Percentiles rank a stretch among this genome's conserved stretches.
Evolutionary conservation across 1,284 basidiomycete species (phyloP).

Genomic region (Ceratobasidium sp.): DNA sequence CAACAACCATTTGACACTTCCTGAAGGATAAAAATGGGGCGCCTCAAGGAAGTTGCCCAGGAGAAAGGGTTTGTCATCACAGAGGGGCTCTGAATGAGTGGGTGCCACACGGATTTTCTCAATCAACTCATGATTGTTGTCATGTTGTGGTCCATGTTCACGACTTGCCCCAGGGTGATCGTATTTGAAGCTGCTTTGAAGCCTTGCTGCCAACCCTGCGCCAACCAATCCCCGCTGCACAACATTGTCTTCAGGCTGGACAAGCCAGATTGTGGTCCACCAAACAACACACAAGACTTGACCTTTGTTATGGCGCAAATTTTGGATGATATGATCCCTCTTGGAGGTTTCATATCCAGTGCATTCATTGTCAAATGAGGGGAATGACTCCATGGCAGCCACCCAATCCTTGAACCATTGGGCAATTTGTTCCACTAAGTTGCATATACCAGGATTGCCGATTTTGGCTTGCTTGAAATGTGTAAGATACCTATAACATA

Average conservation of each 20-base stretch:
- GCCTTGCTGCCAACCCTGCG: neutral
- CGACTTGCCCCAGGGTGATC: slow-evolving; percentile 64
- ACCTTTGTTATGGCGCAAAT: neutral
- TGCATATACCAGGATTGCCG: slow-evolving; percentile 54
- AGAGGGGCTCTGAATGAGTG: slow-evolving; percentile 66
- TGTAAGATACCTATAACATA: slow-evolving; percentile 57
- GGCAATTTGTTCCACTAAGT: slow-evolving; percentile 54
- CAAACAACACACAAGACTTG: neutral
- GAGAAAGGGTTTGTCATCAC: slow-evolving; percentile 56
- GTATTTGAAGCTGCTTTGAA: slow-evolving; percentile 50
- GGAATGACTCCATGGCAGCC: slow-evolving; percentile 49
- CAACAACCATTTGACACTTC: slow-evolving; percentile 64
- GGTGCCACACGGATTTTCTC: slow-evolving; percentile 64
- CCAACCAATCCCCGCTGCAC: neutral
- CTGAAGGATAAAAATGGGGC: slow-evolving; percentile 62
- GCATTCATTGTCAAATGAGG: slow-evolving; percentile 52
- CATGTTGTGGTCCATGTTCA: slow-evolving; percentile 61
- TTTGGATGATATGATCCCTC: slow-evolving; percentile 46
- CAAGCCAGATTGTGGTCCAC: neutral
- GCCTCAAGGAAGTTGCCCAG: slow-evolving; percentile 64
- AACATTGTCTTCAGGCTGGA: neutral
- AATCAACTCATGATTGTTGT: slow-evolving; percentile 69
- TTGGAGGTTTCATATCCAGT: slow-evolving; percentile 43
- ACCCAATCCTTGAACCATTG: slow-evolving; percentile 59
- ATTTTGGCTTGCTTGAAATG: slow-evolving; percentile 64